These are phyloP conservation scores for Saitoella complicata DNA, from an alignment of 805 yeast genomes.

Conservation along the genomic window DNA sequence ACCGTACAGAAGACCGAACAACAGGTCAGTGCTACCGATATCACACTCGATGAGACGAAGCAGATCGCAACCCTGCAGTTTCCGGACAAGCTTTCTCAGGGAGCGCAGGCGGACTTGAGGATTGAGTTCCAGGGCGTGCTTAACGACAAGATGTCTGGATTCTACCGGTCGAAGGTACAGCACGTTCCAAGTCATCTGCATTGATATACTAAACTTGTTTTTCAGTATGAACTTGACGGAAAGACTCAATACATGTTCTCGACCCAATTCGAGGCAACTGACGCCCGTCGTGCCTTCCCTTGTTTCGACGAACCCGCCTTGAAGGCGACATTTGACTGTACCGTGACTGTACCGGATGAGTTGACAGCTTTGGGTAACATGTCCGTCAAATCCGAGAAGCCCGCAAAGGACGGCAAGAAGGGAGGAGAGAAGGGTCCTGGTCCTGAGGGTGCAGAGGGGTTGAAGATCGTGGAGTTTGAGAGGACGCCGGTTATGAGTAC, in stretches of 20 bases:
- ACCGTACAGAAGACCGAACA: constrained; percentile 3
- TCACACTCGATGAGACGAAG: constrained; percentile 28
- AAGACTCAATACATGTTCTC: constrained; percentile 64
- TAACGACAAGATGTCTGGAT: constrained; percentile 57
- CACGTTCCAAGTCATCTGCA: not conserved
- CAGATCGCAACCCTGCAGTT: constrained; percentile 48
- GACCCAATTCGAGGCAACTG: constrained; percentile 78
- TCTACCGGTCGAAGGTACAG: constrained; percentile 31
- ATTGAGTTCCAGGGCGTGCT: constrained; percentile 40
- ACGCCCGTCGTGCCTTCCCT: constrained; percentile 77
- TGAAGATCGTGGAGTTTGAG: constrained; percentile 61
- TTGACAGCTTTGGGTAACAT: constrained; percentile 23
- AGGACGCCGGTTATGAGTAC: constrained; percentile 74
- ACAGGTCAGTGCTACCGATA: constrained; percentile 17
- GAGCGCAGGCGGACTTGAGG: constrained; percentile 27
- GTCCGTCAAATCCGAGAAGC: constrained; percentile 52
- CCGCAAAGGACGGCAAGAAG: constrained; percentile 30
- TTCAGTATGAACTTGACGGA: constrained; percentile 28
- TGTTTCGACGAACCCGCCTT: constrained; percentile 72
- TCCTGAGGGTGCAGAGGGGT: constrained; percentile 46
- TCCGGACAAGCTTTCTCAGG: constrained; percentile 21
- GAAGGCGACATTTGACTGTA: constrained; percentile 54
- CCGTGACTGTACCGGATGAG: constrained; percentile 30
- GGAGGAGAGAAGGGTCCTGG: constrained; percentile 28
- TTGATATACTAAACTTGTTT: not conserved